These are phyloP conservation scores for Odontarrhena argentea DNA, from an alignment of 345 rosid genomes.

Conservation along the genomic window DNA sequence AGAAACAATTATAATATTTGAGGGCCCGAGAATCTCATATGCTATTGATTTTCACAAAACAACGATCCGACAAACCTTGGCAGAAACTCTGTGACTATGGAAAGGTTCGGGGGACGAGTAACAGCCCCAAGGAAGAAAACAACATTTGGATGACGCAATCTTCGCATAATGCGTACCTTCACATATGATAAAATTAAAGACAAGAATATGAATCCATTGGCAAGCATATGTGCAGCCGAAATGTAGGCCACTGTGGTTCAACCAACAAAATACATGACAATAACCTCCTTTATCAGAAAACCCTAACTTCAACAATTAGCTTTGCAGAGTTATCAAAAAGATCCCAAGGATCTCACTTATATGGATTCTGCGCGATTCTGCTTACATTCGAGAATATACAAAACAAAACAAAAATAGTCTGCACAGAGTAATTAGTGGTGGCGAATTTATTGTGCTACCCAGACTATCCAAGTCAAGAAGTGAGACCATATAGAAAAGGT, in stretches of 20 bases:
- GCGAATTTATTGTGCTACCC: not conserved
- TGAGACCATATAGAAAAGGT: conserved; percentile 10
- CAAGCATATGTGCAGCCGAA: conserved; percentile 10
- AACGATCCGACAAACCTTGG: conserved; percentile 65
- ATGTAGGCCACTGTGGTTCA: conserved; percentile 20
- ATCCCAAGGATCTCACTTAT: not conserved
- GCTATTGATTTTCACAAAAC: conserved; percentile 10
- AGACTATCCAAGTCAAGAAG: conserved; percentile 5
- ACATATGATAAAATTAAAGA: not conserved
- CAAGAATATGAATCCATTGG: conserved; percentile 11
- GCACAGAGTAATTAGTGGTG: conserved; percentile 6
- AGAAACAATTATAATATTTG: conserved; percentile 20
- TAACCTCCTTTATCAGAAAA: conserved; percentile 19
- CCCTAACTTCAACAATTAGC: not conserved
- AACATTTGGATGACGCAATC: conserved; percentile 98
- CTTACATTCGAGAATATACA: not conserved
- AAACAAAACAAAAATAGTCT: conserved; percentile 7
- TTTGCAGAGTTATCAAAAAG: not conserved
- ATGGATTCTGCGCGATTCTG: conserved; percentile 11
- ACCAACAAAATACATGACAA: not conserved
- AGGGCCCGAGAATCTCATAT: conserved; percentile 28
- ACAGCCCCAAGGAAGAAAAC: conserved; percentile 98
- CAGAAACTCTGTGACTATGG: conserved; percentile 92
- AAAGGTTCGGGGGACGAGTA: conserved; percentile 98
- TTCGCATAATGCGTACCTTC: conserved; percentile 97